These are phyloP conservation scores for Acanthamoeba culbertsoni DNA, from an alignment of 208 protist genomes.

Conservation along the genomic window DNA sequence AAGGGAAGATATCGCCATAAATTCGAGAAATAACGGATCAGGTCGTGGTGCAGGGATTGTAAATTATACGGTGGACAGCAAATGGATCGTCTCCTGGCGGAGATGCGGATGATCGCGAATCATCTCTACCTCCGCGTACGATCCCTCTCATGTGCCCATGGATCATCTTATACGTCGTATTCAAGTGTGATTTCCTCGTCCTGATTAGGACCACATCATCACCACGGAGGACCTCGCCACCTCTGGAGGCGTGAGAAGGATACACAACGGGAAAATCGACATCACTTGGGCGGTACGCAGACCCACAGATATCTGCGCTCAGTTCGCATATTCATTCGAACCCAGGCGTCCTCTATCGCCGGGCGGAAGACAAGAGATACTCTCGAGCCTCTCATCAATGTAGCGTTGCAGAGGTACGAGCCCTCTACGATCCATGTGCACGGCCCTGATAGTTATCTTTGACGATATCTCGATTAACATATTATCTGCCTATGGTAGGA, in stretches of 20 bases:
- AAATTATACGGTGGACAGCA: slow-evolving; percentile 44
- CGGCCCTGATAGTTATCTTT: too few species aligned
- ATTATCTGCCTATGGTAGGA: neutral
- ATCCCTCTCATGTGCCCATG: neutral
- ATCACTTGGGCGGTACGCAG: neutral
- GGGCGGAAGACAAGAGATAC: neutral
- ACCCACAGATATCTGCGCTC: neutral
- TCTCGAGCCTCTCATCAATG: neutral
- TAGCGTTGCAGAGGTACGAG: neutral
- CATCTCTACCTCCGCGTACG: slow-evolving; percentile 12
- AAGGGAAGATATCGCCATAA: too few species aligned
- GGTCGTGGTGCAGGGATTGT: neutral
- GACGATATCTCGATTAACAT: neutral
- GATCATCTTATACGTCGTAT: too few species aligned
- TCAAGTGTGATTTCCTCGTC: too few species aligned
- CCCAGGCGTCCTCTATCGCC: neutral
- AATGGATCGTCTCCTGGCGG: neutral
- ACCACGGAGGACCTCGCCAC: slow-evolving; percentile 19
- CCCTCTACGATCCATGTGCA: neutral
- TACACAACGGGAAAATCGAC: neutral
- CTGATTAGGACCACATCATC: slow-evolving; percentile 25
- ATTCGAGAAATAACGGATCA: too few species aligned
- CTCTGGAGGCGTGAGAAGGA: neutral
- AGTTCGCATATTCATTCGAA: neutral
- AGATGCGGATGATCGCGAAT: neutral